phyloP scores from a whole-genome alignment of 768 basidiomycete species.

The Trametes punicea region DNA sequence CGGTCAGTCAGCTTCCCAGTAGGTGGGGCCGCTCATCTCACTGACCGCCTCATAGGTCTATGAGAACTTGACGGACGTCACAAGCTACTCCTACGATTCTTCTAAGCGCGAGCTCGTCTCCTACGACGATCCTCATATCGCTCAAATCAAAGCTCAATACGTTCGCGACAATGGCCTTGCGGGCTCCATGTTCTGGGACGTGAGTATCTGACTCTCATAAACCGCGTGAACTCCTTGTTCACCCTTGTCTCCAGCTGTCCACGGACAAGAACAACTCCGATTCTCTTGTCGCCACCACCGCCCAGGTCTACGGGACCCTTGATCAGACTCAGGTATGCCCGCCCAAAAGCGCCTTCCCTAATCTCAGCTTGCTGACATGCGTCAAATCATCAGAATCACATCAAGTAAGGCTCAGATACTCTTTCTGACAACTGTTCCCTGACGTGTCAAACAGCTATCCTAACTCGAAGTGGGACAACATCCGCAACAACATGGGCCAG shows the following conservation, averaged over 20 bases:
- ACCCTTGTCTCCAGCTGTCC: slow-evolving; percentile 37
- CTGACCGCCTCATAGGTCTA: slow-evolving; percentile 36
- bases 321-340: slow-evolving; percentile 48
- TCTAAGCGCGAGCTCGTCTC: slow-evolving; percentile 65
- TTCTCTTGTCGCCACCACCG: slow-evolving; percentile 56
- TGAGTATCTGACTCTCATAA: slow-evolving; percentile 15
- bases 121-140: slow-evolving; percentile 73
- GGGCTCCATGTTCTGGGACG: slow-evolving; percentile 76
- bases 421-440: neutral
- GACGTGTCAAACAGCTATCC: slow-evolving; percentile 44
- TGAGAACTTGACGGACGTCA: slow-evolving; percentile 67
- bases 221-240: neutral
- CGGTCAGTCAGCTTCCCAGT: neutral
- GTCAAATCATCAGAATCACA: slow-evolving; percentile 46
- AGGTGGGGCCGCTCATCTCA: neutral
- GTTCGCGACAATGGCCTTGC: slow-evolving; percentile 56
- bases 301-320: slow-evolving; percentile 45
- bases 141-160: slow-evolving; percentile 64
- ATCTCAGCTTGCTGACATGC: neutral
- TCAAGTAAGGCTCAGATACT: slow-evolving; percentile 37
- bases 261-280: slow-evolving; percentile 55
- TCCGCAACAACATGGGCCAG: slow-evolving; percentile 57
- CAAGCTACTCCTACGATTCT: slow-evolving; percentile 75
- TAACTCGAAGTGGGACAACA: slow-evolving; percentile 68
- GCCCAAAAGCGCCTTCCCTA: neutral